Conservation (phyloP, 2,329 filamentous ascomycete genomes). For the Colletotrichum limetticola region DNA sequence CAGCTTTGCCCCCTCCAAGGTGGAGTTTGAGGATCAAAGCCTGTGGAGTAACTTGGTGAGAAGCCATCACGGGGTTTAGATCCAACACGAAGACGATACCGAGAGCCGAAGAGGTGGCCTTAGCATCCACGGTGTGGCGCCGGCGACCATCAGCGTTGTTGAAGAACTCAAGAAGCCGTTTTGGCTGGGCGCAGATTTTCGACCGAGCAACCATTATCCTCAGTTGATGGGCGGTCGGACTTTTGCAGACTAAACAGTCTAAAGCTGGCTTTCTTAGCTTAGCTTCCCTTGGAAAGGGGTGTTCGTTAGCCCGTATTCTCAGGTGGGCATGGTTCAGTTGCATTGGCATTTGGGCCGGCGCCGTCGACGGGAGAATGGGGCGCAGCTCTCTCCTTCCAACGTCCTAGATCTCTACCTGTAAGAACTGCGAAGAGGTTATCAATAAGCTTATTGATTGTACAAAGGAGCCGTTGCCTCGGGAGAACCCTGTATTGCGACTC, state of each 20-base stretch:
- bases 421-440: not conserved
- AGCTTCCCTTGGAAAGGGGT: not conserved
- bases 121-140: not conserved
- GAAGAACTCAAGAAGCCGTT: not conserved
- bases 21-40: not conserved
- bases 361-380: conserved; percentile 21
- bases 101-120: not conserved
- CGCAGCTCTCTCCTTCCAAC: conserved; percentile 16
- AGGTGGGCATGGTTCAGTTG: conserved; percentile 18
- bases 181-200: not conserved
- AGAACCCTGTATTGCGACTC: not conserved
- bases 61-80: not conserved
- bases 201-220: not conserved
- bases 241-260: not conserved
- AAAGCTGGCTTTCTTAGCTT: not conserved
- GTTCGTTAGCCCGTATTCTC: conserved; percentile 7
- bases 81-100: not conserved
- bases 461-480: not conserved
- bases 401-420: not conserved
- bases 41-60: not conserved
- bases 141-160: not conserved
- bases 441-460: not conserved
- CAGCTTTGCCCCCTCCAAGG: not conserved
- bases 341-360: conserved; percentile 6
- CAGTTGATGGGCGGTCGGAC: conserved; percentile 19